Evolutionary conservation across 1,139 yeast genomes (phyloP).

Genomic region (Wickerhamomyces sp.): DNA sequence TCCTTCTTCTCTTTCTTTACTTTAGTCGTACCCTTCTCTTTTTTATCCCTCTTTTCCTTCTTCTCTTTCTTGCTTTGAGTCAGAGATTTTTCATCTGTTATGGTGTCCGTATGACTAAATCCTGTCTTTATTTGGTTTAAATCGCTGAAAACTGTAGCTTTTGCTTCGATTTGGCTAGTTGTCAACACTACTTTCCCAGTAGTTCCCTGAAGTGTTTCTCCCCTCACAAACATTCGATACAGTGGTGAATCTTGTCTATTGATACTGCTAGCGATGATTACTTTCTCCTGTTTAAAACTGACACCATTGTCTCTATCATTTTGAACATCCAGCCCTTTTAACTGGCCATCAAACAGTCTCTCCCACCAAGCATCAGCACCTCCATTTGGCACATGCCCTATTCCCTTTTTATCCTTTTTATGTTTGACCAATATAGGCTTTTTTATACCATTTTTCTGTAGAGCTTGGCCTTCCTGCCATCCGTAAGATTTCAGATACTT

Average conservation of each 20-base stretch:
- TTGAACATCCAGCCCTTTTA: constrained; percentile 69
- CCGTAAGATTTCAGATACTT: constrained; percentile 74
- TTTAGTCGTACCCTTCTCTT: constrained; percentile 15
- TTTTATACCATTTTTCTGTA: constrained; percentile 71
- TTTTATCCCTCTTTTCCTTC: constrained; percentile 19
- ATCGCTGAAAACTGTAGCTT: constrained; percentile 7
- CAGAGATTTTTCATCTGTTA: too few relatives aligned
- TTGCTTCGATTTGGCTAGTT: constrained; percentile 14
- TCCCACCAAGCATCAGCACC: constrained; percentile 93
- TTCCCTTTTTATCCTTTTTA: constrained; percentile 84
- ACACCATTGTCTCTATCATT: constrained; percentile 31
- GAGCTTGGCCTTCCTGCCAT: constrained; percentile 89
- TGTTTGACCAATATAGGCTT: constrained; percentile 88
- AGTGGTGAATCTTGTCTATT: constrained; percentile 54
- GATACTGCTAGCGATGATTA: constrained; percentile 40
- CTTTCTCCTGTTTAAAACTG: constrained; percentile 39
- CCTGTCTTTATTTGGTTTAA: constrained; percentile 13
- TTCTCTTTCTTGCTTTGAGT: constrained; percentile 21
- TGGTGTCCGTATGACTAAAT: constrained; percentile 4
- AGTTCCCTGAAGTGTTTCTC: constrained; percentile 81
- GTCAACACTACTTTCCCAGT: constrained; percentile 35
- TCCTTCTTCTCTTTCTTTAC: constrained; percentile 31
- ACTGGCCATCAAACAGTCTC: constrained; percentile 85
- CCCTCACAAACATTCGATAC: constrained; percentile 75
- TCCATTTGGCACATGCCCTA: constrained; percentile 71